Evolutionary conservation across 495 filamentous ascomycete species (phyloP).

Genomic region (Talaromyces wortmannii): DNA sequence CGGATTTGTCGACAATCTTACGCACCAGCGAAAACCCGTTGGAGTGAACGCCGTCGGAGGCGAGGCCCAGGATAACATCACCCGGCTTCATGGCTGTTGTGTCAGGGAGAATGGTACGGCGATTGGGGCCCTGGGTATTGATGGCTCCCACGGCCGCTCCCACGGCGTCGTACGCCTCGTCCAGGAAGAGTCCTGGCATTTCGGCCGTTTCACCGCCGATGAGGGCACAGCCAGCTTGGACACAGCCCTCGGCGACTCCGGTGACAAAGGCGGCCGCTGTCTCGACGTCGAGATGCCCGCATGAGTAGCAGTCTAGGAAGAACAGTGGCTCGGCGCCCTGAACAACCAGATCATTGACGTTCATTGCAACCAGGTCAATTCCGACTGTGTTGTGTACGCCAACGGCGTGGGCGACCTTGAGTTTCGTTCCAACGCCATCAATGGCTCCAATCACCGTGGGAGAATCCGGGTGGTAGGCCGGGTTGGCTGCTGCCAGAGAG

Average conservation of each 20-base stretch:
- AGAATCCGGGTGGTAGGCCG: conserved; percentile 57
- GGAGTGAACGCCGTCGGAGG: conserved; percentile 79
- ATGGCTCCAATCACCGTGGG: conserved; percentile 85
- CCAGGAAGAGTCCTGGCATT: conserved; percentile 88
- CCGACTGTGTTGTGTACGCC: conserved; percentile 88
- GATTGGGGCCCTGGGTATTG: conserved; percentile 40
- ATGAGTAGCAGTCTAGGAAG: conserved; percentile 96
- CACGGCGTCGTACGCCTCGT: conserved; percentile 81
- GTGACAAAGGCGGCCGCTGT: conserved; percentile 76
- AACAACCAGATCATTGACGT: conserved; percentile 94
- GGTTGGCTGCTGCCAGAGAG: conserved; percentile 62
- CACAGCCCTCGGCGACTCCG: conserved; percentile 81
- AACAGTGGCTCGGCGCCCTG: conserved; percentile 90
- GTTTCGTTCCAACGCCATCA: conserved; percentile 94
- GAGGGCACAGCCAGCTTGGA: conserved; percentile 74
- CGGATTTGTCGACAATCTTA: conserved; percentile 67
- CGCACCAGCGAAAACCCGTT: conserved; percentile 95
- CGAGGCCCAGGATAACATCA: conserved; percentile 78
- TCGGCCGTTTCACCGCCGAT: conserved; percentile 95
- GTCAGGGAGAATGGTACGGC: conserved; percentile 61
- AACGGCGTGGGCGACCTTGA: conserved; percentile 85
- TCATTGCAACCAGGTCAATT: conserved; percentile 97
- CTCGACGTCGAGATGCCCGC: conserved; percentile 70
- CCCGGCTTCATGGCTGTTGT: conserved; percentile 68
- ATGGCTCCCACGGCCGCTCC: conserved; percentile 85